Conservation (phyloP, 176 grass and related monocot genomes). For the Dendrocalamus sinicus region DNA sequence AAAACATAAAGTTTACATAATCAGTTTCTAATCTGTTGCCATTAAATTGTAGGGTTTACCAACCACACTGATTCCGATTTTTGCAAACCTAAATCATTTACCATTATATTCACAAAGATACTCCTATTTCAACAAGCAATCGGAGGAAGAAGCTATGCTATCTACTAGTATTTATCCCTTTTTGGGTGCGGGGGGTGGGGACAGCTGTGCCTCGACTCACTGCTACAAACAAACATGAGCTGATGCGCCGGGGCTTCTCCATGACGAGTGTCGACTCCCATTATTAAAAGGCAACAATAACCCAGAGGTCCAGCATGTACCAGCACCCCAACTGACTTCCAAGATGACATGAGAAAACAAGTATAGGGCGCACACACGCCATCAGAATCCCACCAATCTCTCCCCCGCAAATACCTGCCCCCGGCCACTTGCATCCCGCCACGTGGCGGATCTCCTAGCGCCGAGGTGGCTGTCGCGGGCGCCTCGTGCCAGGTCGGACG, state of each 20-base stretch:
- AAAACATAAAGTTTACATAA: neutral
- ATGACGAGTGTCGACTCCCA: slow-evolving; percentile 25
- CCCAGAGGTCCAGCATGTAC: neutral
- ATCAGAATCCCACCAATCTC: slow-evolving; percentile 18
- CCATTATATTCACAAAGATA: neutral
- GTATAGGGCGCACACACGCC: neutral
- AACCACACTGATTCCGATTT: neutral
- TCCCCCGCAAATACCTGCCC: neutral
- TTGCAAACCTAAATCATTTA: neutral
- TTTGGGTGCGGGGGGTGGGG: too few species aligned
- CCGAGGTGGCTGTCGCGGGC: neutral
- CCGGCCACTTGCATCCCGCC: neutral
- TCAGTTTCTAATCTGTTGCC: neutral
- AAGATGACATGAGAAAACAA: neutral
- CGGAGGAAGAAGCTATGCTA: neutral
- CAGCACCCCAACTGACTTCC: neutral
- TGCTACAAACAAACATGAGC: neutral
- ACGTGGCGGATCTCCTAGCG: slow-evolving; percentile 26
- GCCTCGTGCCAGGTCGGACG: slow-evolving; percentile 33
- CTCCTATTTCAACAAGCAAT: neutral
- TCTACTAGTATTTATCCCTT: too few species aligned
- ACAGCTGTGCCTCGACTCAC: too few species aligned
- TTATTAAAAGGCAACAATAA: slow-evolving; percentile 12
- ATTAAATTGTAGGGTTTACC: neutral
- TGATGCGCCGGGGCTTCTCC: neutral